These are phyloP conservation scores for Neonectria punicea DNA, from an alignment of 2,329 filamentous ascomycete genomes.

Conservation along the genomic window DNA sequence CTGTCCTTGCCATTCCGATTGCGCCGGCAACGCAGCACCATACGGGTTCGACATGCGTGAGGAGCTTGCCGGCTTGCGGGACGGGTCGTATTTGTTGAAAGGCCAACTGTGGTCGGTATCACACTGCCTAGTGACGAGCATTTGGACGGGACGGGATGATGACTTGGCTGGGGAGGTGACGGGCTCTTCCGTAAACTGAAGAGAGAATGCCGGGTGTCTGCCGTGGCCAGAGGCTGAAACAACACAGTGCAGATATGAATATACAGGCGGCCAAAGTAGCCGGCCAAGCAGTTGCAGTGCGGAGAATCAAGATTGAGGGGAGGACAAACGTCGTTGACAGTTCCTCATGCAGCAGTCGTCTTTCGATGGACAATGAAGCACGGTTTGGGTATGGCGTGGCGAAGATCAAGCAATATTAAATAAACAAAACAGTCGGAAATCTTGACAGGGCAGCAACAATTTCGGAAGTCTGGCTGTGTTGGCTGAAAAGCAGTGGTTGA, in stretches of 20 bases:
- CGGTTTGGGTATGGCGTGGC: not conserved
- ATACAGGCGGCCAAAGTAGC: slow-evolving; percentile 27
- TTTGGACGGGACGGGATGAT: slow-evolving; percentile 35
- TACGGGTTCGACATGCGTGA: slow-evolving; percentile 67
- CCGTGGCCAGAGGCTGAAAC: slow-evolving; percentile 31
- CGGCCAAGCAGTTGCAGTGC: slow-evolving; percentile 18
- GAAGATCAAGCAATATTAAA: not conserved
- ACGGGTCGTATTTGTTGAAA: slow-evolving; percentile 62
- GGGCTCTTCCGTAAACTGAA: slow-evolving; percentile 25
- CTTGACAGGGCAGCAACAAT: slow-evolving; percentile 15
- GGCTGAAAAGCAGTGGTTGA: slow-evolving; percentile 13
- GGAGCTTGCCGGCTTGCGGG: slow-evolving; percentile 58
- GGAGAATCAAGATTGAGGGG: slow-evolving; percentile 26
- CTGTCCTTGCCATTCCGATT: slow-evolving; percentile 67
- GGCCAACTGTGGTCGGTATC: slow-evolving; percentile 67
- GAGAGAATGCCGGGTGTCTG: slow-evolving; percentile 21
- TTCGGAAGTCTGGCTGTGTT: not conserved
- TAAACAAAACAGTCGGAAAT: slow-evolving; percentile 3
- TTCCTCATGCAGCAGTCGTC: not conserved
- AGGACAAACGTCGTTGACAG: slow-evolving; percentile 14
- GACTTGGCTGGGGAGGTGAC: slow-evolving; percentile 44
- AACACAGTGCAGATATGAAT: slow-evolving; percentile 34
- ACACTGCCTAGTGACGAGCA: slow-evolving; percentile 66
- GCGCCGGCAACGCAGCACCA: slow-evolving; percentile 62
- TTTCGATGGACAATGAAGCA: not conserved